Evolutionary conservation across 2,329 filamentous ascomycete genomes (phyloP), one percentile per base, ranked within the genome.

Genomic region (Fusarium coicis): DNA sequence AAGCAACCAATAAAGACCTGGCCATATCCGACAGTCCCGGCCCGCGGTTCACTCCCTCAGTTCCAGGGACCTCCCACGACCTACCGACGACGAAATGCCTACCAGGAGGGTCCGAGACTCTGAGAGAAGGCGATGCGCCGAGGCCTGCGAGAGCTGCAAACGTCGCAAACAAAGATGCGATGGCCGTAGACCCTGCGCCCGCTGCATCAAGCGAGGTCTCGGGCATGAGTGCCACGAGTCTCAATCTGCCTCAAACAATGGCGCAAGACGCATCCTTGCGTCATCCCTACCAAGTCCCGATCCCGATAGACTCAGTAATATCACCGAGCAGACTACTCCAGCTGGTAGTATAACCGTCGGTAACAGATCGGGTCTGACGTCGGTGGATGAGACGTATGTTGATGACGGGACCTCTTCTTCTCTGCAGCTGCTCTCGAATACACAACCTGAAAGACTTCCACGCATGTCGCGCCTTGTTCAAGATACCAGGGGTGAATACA

Each of bases 391-490:
- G 28, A 47, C 52, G 5, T 72, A 55, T 57, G 30, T 52, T 43
- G 64, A 60, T 15, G 64, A 70, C 42, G 63, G 49, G 21, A 50
- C 66, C 18, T 73, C 76, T 18, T 64, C 73, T 4, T 76, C 70
- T 2, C 60, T 75, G 1, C 74, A 77, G 49, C 44, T 77, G n/a
- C 73, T 77, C 21, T 70, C 75, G 2, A 65, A 74, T 26, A 74
- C 75, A 30, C 75, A 73, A 50, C 75, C 75, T 19, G 75, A 76
- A 10, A 57, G 63, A n/a, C 65, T 77, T 42, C 76, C 76, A 21
- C 75, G 73, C 1, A 77, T 77, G 76, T 81, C 81, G 14, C 74
- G 80, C 2, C 75, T 82, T 16, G 73, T 82, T 11, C 75, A 81
- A 43, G 80, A 81, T 37, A 79, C 76, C 11, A 74, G 78, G 40